Base-by-base conservation (phyloP, 495 filamentous ascomycete genomes). In the Talaromyces ruber region DNA sequence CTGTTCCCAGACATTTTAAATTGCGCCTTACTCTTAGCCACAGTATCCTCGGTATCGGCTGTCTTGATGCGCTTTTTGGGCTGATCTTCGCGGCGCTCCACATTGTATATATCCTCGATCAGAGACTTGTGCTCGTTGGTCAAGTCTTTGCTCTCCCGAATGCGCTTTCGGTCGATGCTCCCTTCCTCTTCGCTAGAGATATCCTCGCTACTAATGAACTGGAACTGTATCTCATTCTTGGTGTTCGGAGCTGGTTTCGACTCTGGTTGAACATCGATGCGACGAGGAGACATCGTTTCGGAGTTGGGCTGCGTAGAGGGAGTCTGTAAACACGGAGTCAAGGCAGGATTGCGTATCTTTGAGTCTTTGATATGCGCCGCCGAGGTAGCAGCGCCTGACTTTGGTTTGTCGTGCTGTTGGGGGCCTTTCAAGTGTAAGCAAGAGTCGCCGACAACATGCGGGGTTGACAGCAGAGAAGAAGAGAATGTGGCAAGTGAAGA, bases 51-150 rank as follows among this genome's bases (percentile, higher is more conserved):
- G 14, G 61, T 58, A 2, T 72, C 66, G 7, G 7, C 51, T 29
- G 45, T 50, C 54, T 57, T 63, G 45, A 86, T 71, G 54, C 84
- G 85, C 71, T 92, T 94, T 60, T 82, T 76, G 0, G 88, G 85
- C 9, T 79, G 76, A 29, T 79, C 76, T 28, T 74, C 74, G 2
- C 92, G 86, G 14, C 85, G 75, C 60, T 86, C 81, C 18, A 93
- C 86, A 59, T 85, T 86, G 66, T 93, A 88, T 66, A 92, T 73
- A 30, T 82, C 77, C 68, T 93, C 90, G 62, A 94, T 79, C 18
- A 81, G 43, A 56, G 66, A 75, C 16, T 74, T 69, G 32, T 70
- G 69, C 21, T 71, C 69, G 30, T 56, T 22, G 6, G 63, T 54
- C 16, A 59, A 64, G 32, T 71, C 68, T 14, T 66, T 68, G 22